phyloP scores from a whole-genome alignment of 495 filamentous ascomycete species.

The Baudoinia panamericana region DNA sequence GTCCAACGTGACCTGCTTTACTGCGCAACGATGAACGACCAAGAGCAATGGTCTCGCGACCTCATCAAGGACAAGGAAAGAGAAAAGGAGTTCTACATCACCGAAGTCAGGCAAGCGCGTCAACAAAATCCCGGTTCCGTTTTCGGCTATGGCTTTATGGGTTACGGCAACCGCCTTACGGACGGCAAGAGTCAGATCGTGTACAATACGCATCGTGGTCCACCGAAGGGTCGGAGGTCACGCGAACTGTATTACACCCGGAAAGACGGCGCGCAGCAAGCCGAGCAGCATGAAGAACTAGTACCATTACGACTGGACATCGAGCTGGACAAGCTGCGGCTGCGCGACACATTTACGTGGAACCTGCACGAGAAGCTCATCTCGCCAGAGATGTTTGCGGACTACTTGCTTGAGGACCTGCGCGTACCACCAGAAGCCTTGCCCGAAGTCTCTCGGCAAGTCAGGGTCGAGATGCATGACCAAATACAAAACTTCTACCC shows the following conservation, averaged over 20 bases:
- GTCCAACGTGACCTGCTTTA: conserved; percentile 63
- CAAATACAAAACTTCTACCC: conserved; percentile 89
- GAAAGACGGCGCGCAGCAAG: conserved; percentile 69
- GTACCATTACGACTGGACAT: conserved; percentile 86
- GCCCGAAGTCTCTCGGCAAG: conserved; percentile 55
- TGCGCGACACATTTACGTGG: conserved; percentile 97
- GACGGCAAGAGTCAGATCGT: conserved; percentile 49
- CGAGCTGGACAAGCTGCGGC: conserved; percentile 88
- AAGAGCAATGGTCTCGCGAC: conserved; percentile 21
- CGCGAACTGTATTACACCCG: conserved; percentile 55
- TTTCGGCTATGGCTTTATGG: conserved; percentile 73
- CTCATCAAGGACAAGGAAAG: conserved; percentile 33
- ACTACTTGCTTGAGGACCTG: conserved; percentile 84
- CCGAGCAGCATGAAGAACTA: conserved; percentile 78
- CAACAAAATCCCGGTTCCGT: conserved; percentile 45
- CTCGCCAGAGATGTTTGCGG: conserved; percentile 64
- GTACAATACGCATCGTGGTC: conserved; percentile 61
- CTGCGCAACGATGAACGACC: conserved; percentile 45
- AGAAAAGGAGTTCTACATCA: conserved; percentile 41
- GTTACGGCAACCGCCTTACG: conserved; percentile 75
- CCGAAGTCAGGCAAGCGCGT: conserved; percentile 36
- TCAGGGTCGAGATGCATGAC: conserved; percentile 68
- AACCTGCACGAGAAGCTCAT: conserved; percentile 86
- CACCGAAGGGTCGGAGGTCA: conserved; percentile 61
- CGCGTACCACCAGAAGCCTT: conserved; percentile 56